Base-by-base conservation (phyloP, 352 stramenopile genomes). In the Pythium rishiriense region DNA sequence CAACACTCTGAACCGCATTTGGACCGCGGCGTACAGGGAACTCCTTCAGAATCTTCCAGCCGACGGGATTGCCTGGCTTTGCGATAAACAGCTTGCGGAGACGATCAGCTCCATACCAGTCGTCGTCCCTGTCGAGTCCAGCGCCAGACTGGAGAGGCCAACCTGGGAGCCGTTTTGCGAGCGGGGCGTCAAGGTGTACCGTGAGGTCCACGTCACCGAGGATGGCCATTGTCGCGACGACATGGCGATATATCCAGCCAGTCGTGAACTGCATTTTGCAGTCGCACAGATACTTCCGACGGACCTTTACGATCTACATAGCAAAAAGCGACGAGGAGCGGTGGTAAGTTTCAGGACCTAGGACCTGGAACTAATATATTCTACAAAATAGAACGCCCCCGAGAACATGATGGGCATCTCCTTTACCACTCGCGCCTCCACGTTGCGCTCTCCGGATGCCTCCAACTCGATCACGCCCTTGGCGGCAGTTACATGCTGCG, bases 191-290 rank as follows among this genome's bases (percentile, higher is more conserved):
- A 31, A 55, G 48, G 14, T 41, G 25, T 41, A 25, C 28, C 9
- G 25, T 55, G 3, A 55, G 48, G 21, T 37, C 48, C 28, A 55
- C 28, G 6, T 37, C 33, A 24, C 14, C 48, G 28, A 55, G 14
- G 58, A 68, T 21, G 11, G 52, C 60, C 56, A 70, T 58, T 9
- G 56, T 35, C 6, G 56, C 56, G 14, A 65, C n/a, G 41, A 65
- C 49, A 15, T 65, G 63, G 0, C 39, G 54, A 21, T 50, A 65
- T 2, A 52, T 24, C 33, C 52, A 68, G 2, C 53, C 45, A 3
- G 45, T 65, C 5, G 63, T 51, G 28, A 56, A 53, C 33, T 62
- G 63, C 4, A n/a, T 21, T 25, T 70, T 70, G 41, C 63, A 70
- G 25, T 70, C 63, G 26, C 63, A 65, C 12, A 49, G 26, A 31